Percentiles rank a stretch among this genome's conserved stretches.
phyloP scores from a whole-genome alignment of 192 early-diverging fungal species.

The Allomyces macrogynus region DNA sequence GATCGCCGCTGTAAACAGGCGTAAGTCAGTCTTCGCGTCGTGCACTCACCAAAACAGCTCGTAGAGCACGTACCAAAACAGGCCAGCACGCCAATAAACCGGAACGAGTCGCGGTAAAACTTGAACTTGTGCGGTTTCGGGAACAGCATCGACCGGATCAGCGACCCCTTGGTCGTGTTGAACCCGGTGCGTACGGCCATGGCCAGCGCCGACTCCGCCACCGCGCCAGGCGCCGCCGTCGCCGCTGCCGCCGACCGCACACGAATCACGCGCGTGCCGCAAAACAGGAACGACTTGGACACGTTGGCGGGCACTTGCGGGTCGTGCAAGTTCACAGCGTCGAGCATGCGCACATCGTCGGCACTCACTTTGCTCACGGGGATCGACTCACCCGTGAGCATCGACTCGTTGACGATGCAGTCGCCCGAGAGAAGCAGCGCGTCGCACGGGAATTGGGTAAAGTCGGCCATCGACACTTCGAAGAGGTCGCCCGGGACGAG shows the following conservation, averaged over 20 bases:
- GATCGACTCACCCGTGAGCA: conserved; percentile 93
- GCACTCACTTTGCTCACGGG: conserved; percentile 82
- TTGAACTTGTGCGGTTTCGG: conserved; percentile 91
- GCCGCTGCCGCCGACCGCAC: conserved; percentile 23
- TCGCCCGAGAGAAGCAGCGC: conserved; percentile 77
- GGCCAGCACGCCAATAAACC: conserved; percentile 80
- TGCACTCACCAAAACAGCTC: not conserved
- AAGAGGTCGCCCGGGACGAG: conserved; percentile 91
- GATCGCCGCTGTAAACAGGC: conserved; percentile 18
- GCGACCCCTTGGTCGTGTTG: conserved; percentile 87
- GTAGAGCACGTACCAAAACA: conserved; percentile 29
- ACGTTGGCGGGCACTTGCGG: conserved; percentile 54
- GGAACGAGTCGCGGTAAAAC: conserved; percentile 93
- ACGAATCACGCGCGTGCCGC: conserved; percentile 80
- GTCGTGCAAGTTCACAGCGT: conserved; percentile 41
- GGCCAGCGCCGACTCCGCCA: conserved; percentile 30
- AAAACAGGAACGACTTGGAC: conserved; percentile 71
- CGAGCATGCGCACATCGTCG: conserved; percentile 28
- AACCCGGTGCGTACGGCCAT: conserved; percentile 84
- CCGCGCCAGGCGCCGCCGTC: conserved; percentile 5
- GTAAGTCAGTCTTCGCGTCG: not conserved
- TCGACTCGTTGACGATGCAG: conserved; percentile 93
- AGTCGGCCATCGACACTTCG: conserved; percentile 35
- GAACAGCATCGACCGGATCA: conserved; percentile 88
- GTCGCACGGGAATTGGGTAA: conserved; percentile 69